phyloP scores from a whole-genome alignment of 73 alveolate species.

The Symbiodinium pilosum region DNA sequence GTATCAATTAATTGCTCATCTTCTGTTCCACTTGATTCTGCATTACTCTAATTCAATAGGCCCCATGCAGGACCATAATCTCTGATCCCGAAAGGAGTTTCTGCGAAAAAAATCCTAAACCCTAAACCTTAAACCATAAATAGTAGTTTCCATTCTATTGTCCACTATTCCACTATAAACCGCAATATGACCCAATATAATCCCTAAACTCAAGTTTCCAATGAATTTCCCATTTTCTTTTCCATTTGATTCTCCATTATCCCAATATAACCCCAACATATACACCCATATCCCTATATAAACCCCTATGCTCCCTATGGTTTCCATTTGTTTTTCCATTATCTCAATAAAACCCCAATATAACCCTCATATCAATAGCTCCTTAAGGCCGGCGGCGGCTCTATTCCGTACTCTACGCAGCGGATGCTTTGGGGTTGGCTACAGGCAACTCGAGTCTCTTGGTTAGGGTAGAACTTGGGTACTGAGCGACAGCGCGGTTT shows the following conservation, averaged over 20 bases:
- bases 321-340: not conserved
- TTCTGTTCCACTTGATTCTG: not conserved
- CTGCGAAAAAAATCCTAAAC: not conserved
- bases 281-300: not conserved
- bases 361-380: not conserved
- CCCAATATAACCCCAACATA: no score
- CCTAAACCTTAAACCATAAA: not conserved
- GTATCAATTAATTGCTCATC: no score
- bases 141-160: no score
- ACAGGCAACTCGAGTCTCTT: not conserved
- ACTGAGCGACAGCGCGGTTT: no score
- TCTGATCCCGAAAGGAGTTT: not conserved
- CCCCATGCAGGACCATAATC: not conserved
- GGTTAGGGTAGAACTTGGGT: not conserved
- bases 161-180: no score
- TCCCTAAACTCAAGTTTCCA: not conserved
- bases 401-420: slow-evolving; percentile 52
- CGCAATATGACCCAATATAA: not conserved
- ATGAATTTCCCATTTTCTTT: no score
- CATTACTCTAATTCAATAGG: not conserved
- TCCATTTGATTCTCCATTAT: no score
- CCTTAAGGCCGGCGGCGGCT: slow-evolving; percentile 72
- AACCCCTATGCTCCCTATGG: not conserved
- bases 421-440: slow-evolving; percentile 87
- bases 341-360: not conserved